Evolutionary conservation across 495 filamentous ascomycete genomes (phyloP), one percentile per base, ranked within the genome.

Genomic region (Terfezia claveryi): DNA sequence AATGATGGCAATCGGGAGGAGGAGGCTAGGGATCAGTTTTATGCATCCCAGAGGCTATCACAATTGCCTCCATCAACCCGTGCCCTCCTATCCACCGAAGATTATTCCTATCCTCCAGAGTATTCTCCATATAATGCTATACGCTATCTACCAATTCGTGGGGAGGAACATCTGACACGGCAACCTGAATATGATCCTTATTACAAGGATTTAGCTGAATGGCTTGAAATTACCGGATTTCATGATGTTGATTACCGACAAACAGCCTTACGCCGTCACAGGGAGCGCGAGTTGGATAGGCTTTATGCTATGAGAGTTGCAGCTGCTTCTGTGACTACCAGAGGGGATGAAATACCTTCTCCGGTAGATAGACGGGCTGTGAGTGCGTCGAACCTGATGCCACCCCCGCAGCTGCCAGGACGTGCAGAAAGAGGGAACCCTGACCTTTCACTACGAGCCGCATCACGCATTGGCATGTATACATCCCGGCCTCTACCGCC

Each of bases 211-310:
- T 61, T 82, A 17, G 64, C 69, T 51, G 75, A 80, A 53, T 82
- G 77, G 76, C 71, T 82, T 36, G 70, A 74, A 36, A 64, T 79
- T 50, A 82, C 79, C 17, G 71, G 73, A 36, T 82, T 74, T 61
- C 69, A 77, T 56, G 70, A 82, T 55, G 59, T 66, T 8, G 62
- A 70, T 27, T 69, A 71, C 54, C 73, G 78, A 50, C 63, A 67
- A 36, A 68, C 70, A 52, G 64, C 68, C 36, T 64, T 80, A 11
- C 61, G 64, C n/a, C 69, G 67, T 54, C 68, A 71, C 55, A 67
- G 70, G 49, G 68, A 68, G 50, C 50, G 50, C 27, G 50, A 32
- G n/a, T 23, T 51, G 27, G 16, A 20, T 10, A n/a, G 16, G 10
- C 23, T 32, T 8, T 32, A 20, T 51, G 16, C 23, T 17, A 12